A percentile compares a stretch with the other conserved stretches of the same genome.
phyloP scores from a whole-genome alignment of 169 alveolate species.

The Toxoplasma gondii region DNA sequence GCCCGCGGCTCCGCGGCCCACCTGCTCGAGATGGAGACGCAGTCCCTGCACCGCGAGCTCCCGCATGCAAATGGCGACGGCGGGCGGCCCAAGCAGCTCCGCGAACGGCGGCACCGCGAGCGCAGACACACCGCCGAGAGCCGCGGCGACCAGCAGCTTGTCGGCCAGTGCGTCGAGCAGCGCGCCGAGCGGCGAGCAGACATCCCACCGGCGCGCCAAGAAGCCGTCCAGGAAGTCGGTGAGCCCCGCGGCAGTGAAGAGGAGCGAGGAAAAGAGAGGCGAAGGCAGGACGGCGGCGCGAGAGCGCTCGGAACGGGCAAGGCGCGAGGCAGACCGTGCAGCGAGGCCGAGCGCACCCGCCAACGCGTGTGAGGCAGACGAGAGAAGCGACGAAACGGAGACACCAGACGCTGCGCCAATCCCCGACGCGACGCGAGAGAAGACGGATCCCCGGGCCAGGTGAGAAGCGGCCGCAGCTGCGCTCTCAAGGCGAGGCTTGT shows the following conservation, averaged over 20 bases:
- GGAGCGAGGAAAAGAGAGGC: neutral
- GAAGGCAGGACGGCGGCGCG: neutral
- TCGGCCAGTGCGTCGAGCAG: slow-evolving; percentile 66
- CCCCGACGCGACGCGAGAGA: no score
- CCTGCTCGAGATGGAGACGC: slow-evolving; percentile 53
- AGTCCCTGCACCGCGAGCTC: slow-evolving; percentile 60
- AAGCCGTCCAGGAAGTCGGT: slow-evolving; percentile 63
- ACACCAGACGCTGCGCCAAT: neutral
- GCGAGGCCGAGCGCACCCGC: no score
- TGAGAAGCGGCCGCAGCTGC: neutral
- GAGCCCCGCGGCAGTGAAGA: slow-evolving; percentile 46
- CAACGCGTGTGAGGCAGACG: neutral
- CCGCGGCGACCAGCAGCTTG: slow-evolving; percentile 55
- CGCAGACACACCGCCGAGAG: slow-evolving; percentile 29
- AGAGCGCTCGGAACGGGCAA: neutral
- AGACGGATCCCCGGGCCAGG: no score
- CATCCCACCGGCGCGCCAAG: slow-evolving; percentile 62
- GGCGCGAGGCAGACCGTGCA: no score
- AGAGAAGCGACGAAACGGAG: neutral
- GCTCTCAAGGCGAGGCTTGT: neutral
- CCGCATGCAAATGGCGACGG: slow-evolving; percentile 50
- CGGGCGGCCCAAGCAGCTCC: slow-evolving; percentile 42
- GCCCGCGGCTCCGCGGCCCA: neutral
- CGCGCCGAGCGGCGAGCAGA: slow-evolving; percentile 57
- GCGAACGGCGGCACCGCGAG: neutral